A percentile compares a stretch with the other conserved stretches of the same genome.
These are phyloP conservation scores for Lentinula novae-zelandiae DNA, from an alignment of 1,284 basidiomycete species.

Conservation along the genomic window DNA sequence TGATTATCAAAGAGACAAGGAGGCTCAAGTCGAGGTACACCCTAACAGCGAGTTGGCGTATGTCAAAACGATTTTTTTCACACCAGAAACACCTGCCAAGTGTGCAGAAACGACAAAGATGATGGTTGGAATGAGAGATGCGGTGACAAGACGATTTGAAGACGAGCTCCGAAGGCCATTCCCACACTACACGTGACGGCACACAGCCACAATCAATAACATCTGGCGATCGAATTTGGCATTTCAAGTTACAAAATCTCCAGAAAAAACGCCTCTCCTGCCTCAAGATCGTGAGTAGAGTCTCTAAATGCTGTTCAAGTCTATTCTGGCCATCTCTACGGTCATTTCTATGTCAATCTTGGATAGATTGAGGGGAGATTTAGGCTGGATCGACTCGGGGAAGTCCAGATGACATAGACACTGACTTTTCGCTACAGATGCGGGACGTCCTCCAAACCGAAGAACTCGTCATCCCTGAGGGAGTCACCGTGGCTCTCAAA, in stretches of 20 bases:
- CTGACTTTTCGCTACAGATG: slow-evolving; percentile 53
- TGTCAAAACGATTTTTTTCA: slow-evolving; percentile 5
- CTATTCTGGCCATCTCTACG: neutral
- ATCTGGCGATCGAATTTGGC: neutral
- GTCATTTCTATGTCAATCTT: slow-evolving; percentile 3
- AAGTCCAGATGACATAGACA: slow-evolving; percentile 14
- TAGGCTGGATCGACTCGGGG: slow-evolving; percentile 27
- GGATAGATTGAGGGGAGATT: neutral
- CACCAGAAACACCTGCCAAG: slow-evolving; percentile 5
- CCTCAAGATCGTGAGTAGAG: neutral
- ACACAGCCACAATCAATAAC: neutral
- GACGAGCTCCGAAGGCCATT: neutral
- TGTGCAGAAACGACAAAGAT: slow-evolving; percentile 3
- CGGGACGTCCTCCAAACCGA: slow-evolving; percentile 91
- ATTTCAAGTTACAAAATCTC: neutral
- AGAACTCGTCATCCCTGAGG: slow-evolving; percentile 88
- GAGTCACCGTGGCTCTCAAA: slow-evolving; percentile 83
- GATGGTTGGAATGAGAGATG: slow-evolving; percentile 8
- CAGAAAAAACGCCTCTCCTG: neutral
- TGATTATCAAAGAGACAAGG: slow-evolving; percentile 4
- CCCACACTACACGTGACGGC: neutral
- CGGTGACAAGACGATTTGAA: neutral
- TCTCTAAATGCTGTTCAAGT: neutral
- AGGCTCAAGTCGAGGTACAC: slow-evolving; percentile 4
- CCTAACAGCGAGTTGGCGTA: slow-evolving; percentile 6